Conservation (phyloP, 257 asterid genomes). For the Nicotiana otophora region DNA sequence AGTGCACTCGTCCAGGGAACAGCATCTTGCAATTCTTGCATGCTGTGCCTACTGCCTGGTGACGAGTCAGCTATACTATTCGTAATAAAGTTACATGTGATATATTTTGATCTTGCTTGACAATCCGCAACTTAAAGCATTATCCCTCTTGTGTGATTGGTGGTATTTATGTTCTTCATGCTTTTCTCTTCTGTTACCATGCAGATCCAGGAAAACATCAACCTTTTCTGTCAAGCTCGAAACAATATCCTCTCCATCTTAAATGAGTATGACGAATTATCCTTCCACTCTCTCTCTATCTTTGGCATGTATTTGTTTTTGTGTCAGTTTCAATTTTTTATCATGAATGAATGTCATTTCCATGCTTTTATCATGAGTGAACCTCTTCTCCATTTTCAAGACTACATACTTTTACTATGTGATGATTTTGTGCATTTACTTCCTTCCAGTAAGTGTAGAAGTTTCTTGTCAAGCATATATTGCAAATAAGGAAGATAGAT, state of each 20-base stretch:
- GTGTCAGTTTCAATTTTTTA: not conserved
- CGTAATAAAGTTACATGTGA: not conserved
- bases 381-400: not conserved
- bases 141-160: constrained; percentile 3
- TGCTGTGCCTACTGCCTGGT: not conserved
- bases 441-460: not conserved
- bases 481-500: not conserved
- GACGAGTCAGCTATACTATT: not conserved
- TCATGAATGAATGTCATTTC: not conserved
- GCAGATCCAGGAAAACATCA: constrained; percentile 72
- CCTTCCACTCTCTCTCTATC: not conserved
- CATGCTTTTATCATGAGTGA: not conserved
- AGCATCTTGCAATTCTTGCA: not conserved
- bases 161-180: not conserved
- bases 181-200: too few relatives aligned
- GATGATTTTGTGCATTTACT: not conserved
- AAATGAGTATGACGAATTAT: constrained; percentile 50
- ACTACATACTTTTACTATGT: not conserved
- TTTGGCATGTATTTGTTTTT: not conserved
- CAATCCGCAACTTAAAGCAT: not conserved
- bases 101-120: constrained; percentile 7
- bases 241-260: constrained; percentile 47
- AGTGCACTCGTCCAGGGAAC: not conserved
- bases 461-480: not conserved
- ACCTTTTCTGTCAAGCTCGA: constrained; percentile 66